phyloP scores from a whole-genome alignment of 176 grass and related monocot species.

The Oryza nivara region DNA sequence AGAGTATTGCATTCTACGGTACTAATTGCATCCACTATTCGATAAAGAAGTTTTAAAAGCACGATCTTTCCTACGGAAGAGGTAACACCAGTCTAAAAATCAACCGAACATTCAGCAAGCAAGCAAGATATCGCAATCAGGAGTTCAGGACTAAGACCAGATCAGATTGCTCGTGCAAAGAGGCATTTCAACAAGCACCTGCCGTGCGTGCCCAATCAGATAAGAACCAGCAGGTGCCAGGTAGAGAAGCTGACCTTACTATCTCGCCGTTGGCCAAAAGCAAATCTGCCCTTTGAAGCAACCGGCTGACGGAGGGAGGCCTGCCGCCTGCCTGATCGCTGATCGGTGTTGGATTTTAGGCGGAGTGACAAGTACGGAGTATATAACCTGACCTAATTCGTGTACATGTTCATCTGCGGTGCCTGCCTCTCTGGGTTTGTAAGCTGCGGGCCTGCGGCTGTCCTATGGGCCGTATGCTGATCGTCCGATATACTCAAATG shows the following conservation, averaged over 20 bases:
- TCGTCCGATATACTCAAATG: background rate
- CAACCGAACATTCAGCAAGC: background rate
- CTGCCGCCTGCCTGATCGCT: slow-evolving; percentile 3
- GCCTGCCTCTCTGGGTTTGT: background rate
- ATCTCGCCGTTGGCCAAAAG: background rate
- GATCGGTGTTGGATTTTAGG: background rate
- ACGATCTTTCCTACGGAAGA: background rate
- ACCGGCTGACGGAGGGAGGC: background rate
- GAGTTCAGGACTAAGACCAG: background rate
- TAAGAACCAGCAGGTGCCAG: background rate
- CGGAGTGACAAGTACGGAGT: background rate
- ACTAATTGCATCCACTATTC: background rate
- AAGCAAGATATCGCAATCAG: slow-evolving; percentile 15
- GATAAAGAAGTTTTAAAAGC: background rate
- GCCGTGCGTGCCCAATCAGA: background rate
- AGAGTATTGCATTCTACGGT: background rate
- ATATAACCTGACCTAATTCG: background rate
- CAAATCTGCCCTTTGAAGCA: slow-evolving; percentile 5
- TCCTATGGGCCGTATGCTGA: background rate
- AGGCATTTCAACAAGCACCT: slow-evolving; percentile 24
- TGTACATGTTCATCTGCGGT: background rate
- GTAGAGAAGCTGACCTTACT: background rate
- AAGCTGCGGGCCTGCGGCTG: background rate
- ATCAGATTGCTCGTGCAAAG: background rate
- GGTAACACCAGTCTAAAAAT: background rate